A percentile compares a stretch with the other conserved stretches of the same genome.
Evolutionary conservation across 192 early-diverging fungal species (phyloP).

Genomic region (Cladochytrium replicatum): DNA sequence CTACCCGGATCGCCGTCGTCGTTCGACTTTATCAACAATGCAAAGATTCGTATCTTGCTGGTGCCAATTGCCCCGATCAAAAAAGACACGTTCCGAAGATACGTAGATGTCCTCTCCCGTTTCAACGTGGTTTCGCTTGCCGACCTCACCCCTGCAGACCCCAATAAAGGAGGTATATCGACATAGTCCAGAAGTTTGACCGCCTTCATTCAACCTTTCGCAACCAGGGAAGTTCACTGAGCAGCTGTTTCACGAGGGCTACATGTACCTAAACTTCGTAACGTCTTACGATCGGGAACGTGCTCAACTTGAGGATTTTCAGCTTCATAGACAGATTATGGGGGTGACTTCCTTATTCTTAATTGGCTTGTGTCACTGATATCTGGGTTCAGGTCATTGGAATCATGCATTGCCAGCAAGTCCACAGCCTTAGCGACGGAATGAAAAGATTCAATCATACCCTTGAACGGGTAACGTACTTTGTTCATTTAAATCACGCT

Average conservation of each 20-base stretch:
- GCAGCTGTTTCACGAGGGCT: slow-evolving; percentile 45
- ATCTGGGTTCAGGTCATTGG: slow-evolving; percentile 52
- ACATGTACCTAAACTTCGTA: slow-evolving; percentile 60
- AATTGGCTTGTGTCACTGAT: background rate
- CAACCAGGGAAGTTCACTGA: slow-evolving; percentile 21
- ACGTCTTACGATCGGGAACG: slow-evolving; percentile 60
- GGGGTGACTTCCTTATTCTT: slow-evolving; percentile 36
- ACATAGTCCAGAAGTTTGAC: slow-evolving; percentile 9
- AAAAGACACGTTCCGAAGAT: slow-evolving; percentile 48
- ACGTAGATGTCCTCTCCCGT: slow-evolving; percentile 55
- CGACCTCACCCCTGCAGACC: slow-evolving; percentile 58
- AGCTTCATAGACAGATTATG: slow-evolving; percentile 61
- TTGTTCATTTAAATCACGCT: background rate
- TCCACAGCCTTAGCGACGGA: slow-evolving; percentile 46
- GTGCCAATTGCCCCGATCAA: slow-evolving; percentile 61
- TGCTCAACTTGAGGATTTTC: slow-evolving; percentile 64
- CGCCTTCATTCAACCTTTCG: background rate
- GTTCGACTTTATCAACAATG: no score
- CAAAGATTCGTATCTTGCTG: slow-evolving; percentile 59
- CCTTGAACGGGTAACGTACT: slow-evolving; percentile 42
- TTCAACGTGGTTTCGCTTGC: slow-evolving; percentile 53
- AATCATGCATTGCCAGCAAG: slow-evolving; percentile 67
- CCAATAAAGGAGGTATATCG: slow-evolving; percentile 27
- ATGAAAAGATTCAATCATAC: slow-evolving; percentile 49
- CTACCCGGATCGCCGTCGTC: no score